These are phyloP conservation scores for Crithidia expoeki DNA, from an alignment of 208 protist species.

Conservation along the genomic window DNA sequence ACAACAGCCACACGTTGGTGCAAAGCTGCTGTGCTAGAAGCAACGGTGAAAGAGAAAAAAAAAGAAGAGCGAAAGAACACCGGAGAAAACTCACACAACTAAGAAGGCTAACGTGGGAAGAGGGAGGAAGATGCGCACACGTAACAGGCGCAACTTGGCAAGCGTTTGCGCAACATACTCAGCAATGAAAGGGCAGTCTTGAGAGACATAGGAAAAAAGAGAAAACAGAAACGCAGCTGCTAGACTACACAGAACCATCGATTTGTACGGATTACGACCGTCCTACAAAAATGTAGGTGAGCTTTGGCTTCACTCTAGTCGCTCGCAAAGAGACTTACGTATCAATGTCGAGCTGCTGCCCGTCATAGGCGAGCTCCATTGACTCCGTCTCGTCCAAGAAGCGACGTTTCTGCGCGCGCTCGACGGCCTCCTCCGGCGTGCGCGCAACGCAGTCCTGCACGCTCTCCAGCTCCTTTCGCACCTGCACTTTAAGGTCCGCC, in stretches of 20 bases:
- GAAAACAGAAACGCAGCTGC: too few species aligned
- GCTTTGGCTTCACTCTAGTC: background rate
- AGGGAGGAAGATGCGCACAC: background rate
- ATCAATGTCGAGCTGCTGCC: constrained; percentile 46
- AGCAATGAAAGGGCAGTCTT: too few species aligned
- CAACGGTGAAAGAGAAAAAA: background rate
- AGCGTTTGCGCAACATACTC: too few species aligned
- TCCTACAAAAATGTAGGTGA: too few species aligned
- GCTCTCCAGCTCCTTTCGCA: constrained; percentile 12
- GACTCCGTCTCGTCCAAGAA: constrained; percentile 35
- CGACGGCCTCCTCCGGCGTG: background rate
- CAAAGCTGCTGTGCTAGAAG: background rate
- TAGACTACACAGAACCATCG: too few species aligned
- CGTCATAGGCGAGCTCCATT: constrained; percentile 82
- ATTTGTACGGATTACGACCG: too few species aligned
- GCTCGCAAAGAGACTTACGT: too few species aligned
- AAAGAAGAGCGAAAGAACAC: background rate
- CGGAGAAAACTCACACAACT: background rate
- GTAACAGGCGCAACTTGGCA: background rate
- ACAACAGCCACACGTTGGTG: background rate
- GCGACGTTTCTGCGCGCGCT: constrained; percentile 6
- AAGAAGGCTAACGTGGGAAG: background rate
- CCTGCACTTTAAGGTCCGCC: constrained; percentile 29
- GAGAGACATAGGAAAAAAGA: too few species aligned
- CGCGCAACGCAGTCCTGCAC: background rate